Evolutionary conservation across 2,329 filamentous ascomycete species (phyloP), one percentile per base, ranked within the genome.

Genomic region (Teratosphaeria gauchensis): DNA sequence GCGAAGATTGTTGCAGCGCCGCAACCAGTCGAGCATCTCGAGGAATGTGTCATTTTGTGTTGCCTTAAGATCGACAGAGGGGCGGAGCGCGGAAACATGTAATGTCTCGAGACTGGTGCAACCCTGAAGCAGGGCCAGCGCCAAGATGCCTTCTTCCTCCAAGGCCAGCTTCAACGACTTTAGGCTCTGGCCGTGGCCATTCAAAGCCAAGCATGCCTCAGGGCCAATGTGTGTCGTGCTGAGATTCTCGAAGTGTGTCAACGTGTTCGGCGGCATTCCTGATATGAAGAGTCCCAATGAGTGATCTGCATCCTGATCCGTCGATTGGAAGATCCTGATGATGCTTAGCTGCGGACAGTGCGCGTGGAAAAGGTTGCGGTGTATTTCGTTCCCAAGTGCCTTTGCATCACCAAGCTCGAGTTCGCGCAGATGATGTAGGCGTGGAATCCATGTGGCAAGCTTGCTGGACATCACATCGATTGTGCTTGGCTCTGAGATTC

Each of bases 371-470:
- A 82, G 77, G 12, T 74, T 72, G 33, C 81, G 72, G 0, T 79
- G 80, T 1, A 80, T 77, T 58, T 81, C 77, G 55, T 81, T 74
- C 48, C 78, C 79, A 1, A 90, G 76, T 9, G 82, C 78, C 46
- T 78, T 79, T 2, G 85, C 86, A 62, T 86, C 82, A 69, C 78
- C 84, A 1, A 89, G 73, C 16, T 82, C 80, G 35, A 90, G 75
- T 1, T 77, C 78, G 57, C 77, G 80, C 8, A 91, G 73, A 30
- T 81, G 78, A 1, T 82, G 77, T 30, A 89, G 72, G 33, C 80
- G 76, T 12, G 82, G 77, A 14, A 83, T 77, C 85, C 86, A 89
- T 31, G 71, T 73, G 0, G 80, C 74, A 4, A 90, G 74, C 4
- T 78, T 73, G 54, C 73, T 72, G 7, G 78, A 75, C n/a, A 80